Conservation (phyloP, 2,329 filamentous ascomycete species). For the Monosporascus sp. region DNA sequence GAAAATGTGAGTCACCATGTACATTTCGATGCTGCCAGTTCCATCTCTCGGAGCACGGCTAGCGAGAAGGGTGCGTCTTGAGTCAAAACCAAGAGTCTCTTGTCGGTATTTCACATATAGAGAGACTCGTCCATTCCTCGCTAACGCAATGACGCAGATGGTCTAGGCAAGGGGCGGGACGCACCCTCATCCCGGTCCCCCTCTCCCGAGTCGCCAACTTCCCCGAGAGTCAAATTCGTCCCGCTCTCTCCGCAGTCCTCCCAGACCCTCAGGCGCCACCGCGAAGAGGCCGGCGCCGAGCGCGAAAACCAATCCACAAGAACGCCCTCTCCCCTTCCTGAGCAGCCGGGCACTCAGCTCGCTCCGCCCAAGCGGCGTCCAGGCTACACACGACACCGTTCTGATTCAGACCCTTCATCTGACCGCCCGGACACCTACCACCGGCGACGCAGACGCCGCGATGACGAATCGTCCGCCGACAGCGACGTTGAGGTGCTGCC, state of each 20-base stretch:
- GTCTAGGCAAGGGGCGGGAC: neutral
- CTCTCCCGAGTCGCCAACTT: slow-evolving; percentile 3
- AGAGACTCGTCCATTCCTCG: neutral
- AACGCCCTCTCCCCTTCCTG: neutral
- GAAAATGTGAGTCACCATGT: slow-evolving; percentile 29
- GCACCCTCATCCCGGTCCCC: neutral
- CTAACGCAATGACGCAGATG: neutral
- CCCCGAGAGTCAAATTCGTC: slow-evolving; percentile 21
- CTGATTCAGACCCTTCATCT: slow-evolving; percentile 17
- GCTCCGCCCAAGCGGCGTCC: slow-evolving; percentile 2
- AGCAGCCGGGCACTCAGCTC: neutral
- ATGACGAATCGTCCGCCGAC: slow-evolving; percentile 9
- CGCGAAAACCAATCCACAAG: slow-evolving; percentile 1
- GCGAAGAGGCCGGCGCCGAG: slow-evolving; percentile 6
- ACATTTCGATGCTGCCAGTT: slow-evolving; percentile 18
- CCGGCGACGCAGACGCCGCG: slow-evolving; percentile 3
- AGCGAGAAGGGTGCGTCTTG: slow-evolving; percentile 28
- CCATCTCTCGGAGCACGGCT: slow-evolving; percentile 23
- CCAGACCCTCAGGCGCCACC: slow-evolving; percentile 21
- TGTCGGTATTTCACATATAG: no score
- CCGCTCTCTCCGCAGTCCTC: slow-evolving; percentile 27
- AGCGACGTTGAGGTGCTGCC: slow-evolving; percentile 25
- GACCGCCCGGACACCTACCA: slow-evolving; percentile 8
- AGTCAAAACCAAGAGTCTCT: neutral
- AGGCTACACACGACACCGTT: slow-evolving; percentile 10